Percentiles rank a stretch among this genome's conserved stretches.
These are phyloP conservation scores for Strobilomyces echinocephalus DNA, from an alignment of 768 basidiomycete species.

Conservation along the genomic window DNA sequence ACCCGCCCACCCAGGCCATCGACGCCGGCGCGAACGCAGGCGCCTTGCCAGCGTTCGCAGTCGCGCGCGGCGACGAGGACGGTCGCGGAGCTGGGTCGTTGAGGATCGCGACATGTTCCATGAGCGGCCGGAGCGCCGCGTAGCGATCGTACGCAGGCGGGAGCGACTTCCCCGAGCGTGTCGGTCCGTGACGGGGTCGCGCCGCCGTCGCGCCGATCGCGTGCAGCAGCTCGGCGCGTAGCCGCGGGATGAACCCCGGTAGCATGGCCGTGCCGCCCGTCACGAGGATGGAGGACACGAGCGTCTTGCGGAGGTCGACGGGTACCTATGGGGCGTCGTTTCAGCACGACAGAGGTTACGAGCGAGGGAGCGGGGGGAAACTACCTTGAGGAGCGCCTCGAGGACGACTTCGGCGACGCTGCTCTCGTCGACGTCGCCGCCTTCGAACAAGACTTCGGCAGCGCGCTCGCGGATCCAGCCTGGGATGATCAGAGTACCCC, in stretches of 20 bases:
- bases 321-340: slow-evolving; percentile 56
- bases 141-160: slow-evolving; percentile 70
- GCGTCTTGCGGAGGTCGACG: slow-evolving; percentile 79
- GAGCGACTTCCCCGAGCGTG: slow-evolving; percentile 35
- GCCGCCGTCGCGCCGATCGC: slow-evolving; percentile 43
- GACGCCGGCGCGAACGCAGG: slow-evolving; percentile 81
- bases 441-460: slow-evolving; percentile 86
- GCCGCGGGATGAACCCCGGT: slow-evolving; percentile 86
- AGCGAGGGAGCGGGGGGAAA: not conserved
- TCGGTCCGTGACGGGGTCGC: slow-evolving; percentile 31
- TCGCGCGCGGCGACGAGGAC: slow-evolving; percentile 44
- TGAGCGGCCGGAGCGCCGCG: slow-evolving; percentile 63
- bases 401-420: slow-evolving; percentile 81
- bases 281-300: slow-evolving; percentile 81
- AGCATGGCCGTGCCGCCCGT: slow-evolving; percentile 88
- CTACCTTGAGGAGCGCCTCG: slow-evolving; percentile 70
- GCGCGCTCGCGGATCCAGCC: slow-evolving; percentile 94
- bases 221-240: slow-evolving; percentile 73
- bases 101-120: slow-evolving; percentile 71
- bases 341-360: not conserved
- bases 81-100: slow-evolving; percentile 73
- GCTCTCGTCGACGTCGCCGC: slow-evolving; percentile 82
- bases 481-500: slow-evolving; percentile 78
- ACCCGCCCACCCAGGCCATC: slow-evolving; percentile 91
- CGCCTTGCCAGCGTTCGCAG: slow-evolving; percentile 70